phyloP scores from a whole-genome alignment of 2,329 filamentous ascomycete genomes.

The Aspergillus puulaauensis region DNA sequence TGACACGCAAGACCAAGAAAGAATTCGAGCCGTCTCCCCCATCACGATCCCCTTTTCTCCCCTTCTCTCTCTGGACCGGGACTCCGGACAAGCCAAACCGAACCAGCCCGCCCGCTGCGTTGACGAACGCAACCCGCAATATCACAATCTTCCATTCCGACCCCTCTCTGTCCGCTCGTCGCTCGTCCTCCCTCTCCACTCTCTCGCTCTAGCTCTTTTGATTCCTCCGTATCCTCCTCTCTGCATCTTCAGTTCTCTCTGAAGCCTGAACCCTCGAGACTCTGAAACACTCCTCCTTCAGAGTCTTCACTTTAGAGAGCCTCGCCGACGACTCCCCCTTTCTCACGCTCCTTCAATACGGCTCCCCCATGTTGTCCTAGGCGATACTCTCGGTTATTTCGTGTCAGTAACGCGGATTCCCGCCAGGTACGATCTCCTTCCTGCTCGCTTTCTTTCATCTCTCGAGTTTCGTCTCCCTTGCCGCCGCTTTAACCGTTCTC shows the following conservation, averaged over 20 bases:
- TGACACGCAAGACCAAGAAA: background rate
- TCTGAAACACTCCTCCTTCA: background rate
- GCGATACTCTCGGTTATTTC: slow-evolving; percentile 24
- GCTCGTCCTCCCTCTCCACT: background rate
- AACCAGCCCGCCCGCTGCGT: background rate
- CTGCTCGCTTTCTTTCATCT: slow-evolving; percentile 3
- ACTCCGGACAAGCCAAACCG: slow-evolving; percentile 1
- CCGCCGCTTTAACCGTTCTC: slow-evolving; percentile 6
- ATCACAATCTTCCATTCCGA: slow-evolving; percentile 9
- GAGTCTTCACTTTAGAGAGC: slow-evolving; percentile 3
- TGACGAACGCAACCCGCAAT: background rate
- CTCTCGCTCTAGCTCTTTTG: background rate
- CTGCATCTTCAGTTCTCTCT: background rate
- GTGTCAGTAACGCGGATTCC: slow-evolving; percentile 29
- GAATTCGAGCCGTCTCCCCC: background rate
- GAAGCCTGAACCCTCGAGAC: background rate
- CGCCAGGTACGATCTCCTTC: slow-evolving; percentile 25
- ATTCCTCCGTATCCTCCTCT: background rate
- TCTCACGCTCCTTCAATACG: background rate
- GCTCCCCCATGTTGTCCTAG: slow-evolving; percentile 32
- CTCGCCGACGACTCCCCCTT: background rate
- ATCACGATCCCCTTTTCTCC: background rate
- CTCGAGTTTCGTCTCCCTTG: slow-evolving; percentile 8
- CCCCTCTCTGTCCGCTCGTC: slow-evolving; percentile 10
- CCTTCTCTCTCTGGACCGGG: background rate